A percentile compares a stretch with the other conserved stretches of the same genome.
phyloP scores from a whole-genome alignment of 306 rosid genomes.

The Trifolium fragiferum region DNA sequence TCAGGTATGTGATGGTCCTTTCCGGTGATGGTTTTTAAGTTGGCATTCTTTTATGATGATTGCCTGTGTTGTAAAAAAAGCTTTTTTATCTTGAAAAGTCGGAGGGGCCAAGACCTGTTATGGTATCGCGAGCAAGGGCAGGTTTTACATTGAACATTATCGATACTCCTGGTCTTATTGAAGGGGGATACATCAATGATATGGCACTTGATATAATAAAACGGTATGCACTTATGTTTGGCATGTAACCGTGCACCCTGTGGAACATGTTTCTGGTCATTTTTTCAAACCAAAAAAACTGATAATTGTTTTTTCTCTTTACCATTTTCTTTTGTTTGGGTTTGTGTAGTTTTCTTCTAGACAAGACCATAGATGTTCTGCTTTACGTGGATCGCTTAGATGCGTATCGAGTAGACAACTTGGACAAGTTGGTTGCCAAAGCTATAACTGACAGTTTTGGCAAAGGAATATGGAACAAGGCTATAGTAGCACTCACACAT shows the following conservation, averaged over 20 bases:
- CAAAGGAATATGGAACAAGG: slow-evolving; percentile 87
- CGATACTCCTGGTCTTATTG: slow-evolving; percentile 98
- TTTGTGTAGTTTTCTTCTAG: slow-evolving; percentile 77
- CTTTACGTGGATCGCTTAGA: slow-evolving; percentile 96
- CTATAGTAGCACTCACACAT: slow-evolving; percentile 84
- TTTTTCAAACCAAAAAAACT: neutral
- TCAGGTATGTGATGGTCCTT: slow-evolving; percentile 58
- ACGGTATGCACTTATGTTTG: slow-evolving; percentile 49
- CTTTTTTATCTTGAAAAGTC: slow-evolving; percentile 54
- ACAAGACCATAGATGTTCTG: slow-evolving; percentile 93
- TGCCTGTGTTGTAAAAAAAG: slow-evolving; percentile 2
- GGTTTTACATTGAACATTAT: slow-evolving; percentile 89
- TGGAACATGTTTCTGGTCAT: slow-evolving; percentile 25
- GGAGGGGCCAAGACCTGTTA: slow-evolving; percentile 86
- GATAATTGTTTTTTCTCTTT: slow-evolving; percentile 6
- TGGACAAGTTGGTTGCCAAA: slow-evolving; percentile 82
- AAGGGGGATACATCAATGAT: slow-evolving; percentile 91
- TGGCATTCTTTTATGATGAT: slow-evolving; percentile 26
- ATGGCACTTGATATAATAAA: slow-evolving; percentile 78
- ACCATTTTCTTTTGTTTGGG: slow-evolving; percentile 34
- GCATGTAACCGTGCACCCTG: neutral
- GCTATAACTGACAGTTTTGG: slow-evolving; percentile 88
- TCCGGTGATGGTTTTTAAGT: neutral
- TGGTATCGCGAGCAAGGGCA: slow-evolving; percentile 82
- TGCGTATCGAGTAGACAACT: slow-evolving; percentile 87